Evolutionary conservation across 352 stramenopile species (phyloP), one percentile per base, ranked within the genome.

Genomic region (Pythium coloratum): DNA sequence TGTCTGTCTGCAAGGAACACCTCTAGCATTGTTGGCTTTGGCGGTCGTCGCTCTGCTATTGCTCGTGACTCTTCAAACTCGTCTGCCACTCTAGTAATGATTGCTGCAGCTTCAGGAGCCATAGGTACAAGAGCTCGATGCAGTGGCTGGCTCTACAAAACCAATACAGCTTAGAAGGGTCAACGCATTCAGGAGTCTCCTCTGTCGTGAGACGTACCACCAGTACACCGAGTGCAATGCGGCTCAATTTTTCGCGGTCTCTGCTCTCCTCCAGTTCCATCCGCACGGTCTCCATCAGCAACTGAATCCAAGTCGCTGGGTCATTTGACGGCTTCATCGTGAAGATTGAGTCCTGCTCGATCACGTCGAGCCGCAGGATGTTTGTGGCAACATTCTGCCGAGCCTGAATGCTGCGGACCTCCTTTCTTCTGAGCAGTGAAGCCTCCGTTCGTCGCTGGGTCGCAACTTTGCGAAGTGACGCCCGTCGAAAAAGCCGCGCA

Each of bases 401-500:
- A 38, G 46, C 0, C 33, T 59, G 53, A 16, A 59, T 18, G 10
- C n/a, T 28, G 28, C 1, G 8, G 2, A 59, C 20, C 12, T 53
- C 61, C 7, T 62, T 30, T 8, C 38, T 9, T 3, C 28, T 65
- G 1, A 55, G 30, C 1, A 18, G 2, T 7, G 55, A 56, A 14
- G 46, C 66, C 38, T 65, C 6, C 1, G 13, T 3, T 20, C 62
- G 67, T 10, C 67, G 56, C 5, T 55, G 34, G 6, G 38, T 36
- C 3, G 69, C 75, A 1, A 67, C 72, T 71, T 82, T 82, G 46
- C 77, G 53, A 49, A 82, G 64, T 12, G 72, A 62, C 6, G 70
- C 64, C 18, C 67, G 65, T 30, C 76, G 70, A 55, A 82, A 82
- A 3, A 82, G 24, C 2, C 73, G 64, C 14, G 70, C 66, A 38